phyloP scores from a whole-genome alignment of 2,329 filamentous ascomycete species.

The Cladophialophora yegresii region DNA sequence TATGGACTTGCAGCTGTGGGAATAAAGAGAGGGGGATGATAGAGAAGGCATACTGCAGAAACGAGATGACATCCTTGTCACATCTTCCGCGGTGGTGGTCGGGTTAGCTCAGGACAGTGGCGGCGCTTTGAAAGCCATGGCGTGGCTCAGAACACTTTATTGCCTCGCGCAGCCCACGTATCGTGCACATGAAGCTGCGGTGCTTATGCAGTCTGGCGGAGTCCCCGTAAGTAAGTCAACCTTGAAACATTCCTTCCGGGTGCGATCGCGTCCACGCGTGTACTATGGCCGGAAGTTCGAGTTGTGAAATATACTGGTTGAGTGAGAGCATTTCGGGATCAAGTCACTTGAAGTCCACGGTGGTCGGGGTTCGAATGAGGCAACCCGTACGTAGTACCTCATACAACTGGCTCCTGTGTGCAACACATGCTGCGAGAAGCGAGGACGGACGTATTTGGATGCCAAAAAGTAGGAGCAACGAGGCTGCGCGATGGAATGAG shows the following conservation, averaged over 20 bases:
- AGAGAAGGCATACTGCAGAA: conserved; percentile 4
- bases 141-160: too few species aligned
- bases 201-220: background rate
- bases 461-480: too few species aligned
- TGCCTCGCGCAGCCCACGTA: too few species aligned
- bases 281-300: background rate
- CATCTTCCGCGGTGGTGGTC: background rate
- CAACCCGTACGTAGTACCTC: background rate
- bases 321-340: too few species aligned
- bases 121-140: too few species aligned
- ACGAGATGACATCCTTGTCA: background rate
- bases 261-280: background rate
- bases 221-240: background rate
- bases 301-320: background rate
- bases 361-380: background rate
- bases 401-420: background rate
- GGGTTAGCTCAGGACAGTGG: background rate
- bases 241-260: background rate
- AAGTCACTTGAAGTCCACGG: background rate
- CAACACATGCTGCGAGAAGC: background rate
- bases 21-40: background rate
- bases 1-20: conserved; percentile 9
- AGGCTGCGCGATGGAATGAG: background rate
- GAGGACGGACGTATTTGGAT: background rate
- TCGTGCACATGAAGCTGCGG: background rate